Base-by-base conservation (phyloP, 805 yeast genomes). In the Ogataea salicorniae region DNA sequence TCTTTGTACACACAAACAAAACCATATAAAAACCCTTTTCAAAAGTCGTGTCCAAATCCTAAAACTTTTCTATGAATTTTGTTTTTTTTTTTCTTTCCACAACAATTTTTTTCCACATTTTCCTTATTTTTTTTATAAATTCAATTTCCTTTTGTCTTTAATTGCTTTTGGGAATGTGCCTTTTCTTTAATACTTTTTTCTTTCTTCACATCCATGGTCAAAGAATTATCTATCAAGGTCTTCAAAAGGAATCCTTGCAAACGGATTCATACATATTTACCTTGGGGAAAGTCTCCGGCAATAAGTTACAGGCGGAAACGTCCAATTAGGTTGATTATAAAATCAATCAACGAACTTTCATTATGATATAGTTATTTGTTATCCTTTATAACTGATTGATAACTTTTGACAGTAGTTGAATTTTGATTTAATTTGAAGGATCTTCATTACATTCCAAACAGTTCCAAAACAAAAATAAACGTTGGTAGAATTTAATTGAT, bases 201-300 rank as follows among this genome's bases (percentile, higher is more conserved):
- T 45, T 48, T 51, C 46, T 44, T 51, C 46, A 75, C 80, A 75
- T 77, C 74, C 85, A 79, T 81, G 81, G 74, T 63, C 77, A 68
- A 83, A 83, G 87, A 83, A 80, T 83, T 82, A 87, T 81, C 81
- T 55, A 37, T 77, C 88, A 82, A 83, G 82, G 87, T 83, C 67
- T 67, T 66, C 87, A 73, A 54, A 80, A 74, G 75, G 80, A 71
- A 52, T 15, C 26, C 29, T 26, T 16, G n/a, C 6, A 7, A 16
- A 17, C 5, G 23, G 44, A 46, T 58, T 58, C 52, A 45, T 49
- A 51, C 50, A 48, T 11, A 16, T 20, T 55, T 64, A 85, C 85
- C 81, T 83, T 77, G 88, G 90, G 90, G 89, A 83, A 83, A 83
- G 90, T 83, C 90, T 83, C 89, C 90, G 80, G 86, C 86, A 86